A percentile compares a stretch with the other conserved stretches of the same genome.
Evolutionary conservation across 1,139 yeast species (phyloP).

Genomic region (Zygoascus sp.): DNA sequence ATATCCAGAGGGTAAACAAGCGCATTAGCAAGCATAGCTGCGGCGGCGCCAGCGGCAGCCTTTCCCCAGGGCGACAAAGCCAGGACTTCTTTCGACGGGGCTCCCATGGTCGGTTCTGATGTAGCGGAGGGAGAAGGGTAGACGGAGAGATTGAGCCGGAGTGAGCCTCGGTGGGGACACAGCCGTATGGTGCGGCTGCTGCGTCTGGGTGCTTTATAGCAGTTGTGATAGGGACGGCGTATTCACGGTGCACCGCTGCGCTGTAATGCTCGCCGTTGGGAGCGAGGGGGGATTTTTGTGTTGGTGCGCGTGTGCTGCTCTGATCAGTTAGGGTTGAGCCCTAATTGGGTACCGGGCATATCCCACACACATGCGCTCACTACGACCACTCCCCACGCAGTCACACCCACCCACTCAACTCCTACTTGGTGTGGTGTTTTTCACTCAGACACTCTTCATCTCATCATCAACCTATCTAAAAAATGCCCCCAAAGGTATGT

Average conservation of each 20-base stretch:
- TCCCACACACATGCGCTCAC: too few species aligned
- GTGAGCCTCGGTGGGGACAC: background rate
- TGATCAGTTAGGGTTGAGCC: constrained; percentile 1
- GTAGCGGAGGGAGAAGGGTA: too few species aligned
- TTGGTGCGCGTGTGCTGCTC: too few species aligned
- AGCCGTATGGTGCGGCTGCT: background rate
- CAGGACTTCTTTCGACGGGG: constrained; percentile 23
- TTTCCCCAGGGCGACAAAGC: constrained; percentile 51
- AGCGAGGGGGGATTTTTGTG: background rate
- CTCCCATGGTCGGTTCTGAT: constrained; percentile 22
- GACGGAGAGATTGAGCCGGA: background rate
- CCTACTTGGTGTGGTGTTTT: background rate
- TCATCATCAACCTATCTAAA: constrained; percentile 11
- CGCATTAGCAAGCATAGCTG: constrained; percentile 79
- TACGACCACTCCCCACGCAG: too few species aligned
- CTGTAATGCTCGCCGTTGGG: background rate
- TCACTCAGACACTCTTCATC: constrained; percentile 8
- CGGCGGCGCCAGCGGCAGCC: constrained; percentile 81
- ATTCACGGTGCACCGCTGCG: background rate
- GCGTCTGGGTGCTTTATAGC: background rate
- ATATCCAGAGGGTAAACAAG: constrained; percentile 87
- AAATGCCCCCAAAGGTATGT: constrained; percentile 25
- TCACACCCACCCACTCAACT: background rate
- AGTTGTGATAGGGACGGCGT: background rate
- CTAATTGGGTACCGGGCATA: too few species aligned